These are phyloP conservation scores for Aristolochia contorta DNA, from an alignment of 164 flowering plant species.

Conservation along the genomic window DNA sequence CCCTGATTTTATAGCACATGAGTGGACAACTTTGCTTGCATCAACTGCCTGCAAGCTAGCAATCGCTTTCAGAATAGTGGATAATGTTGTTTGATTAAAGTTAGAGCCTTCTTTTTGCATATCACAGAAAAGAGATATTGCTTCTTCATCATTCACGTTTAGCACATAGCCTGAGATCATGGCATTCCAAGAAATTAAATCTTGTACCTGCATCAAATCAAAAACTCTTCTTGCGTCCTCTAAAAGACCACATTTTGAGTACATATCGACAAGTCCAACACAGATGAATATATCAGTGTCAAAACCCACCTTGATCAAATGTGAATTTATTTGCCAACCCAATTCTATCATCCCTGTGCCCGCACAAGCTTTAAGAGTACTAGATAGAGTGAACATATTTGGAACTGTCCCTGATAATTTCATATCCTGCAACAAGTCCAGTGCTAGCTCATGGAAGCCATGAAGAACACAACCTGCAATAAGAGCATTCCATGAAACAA, in stretches of 20 bases:
- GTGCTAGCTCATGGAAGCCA: slow-evolving; percentile 34
- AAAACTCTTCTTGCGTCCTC: slow-evolving; percentile 42
- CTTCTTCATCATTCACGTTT: slow-evolving; percentile 40
- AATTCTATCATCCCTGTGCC: slow-evolving; percentile 27
- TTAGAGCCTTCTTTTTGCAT: slow-evolving; percentile 34
- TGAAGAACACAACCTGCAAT: slow-evolving; percentile 73
- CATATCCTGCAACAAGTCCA: slow-evolving; percentile 46
- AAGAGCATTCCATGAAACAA: slow-evolving; percentile 76
- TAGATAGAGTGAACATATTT: slow-evolving; percentile 62
- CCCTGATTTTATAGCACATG: slow-evolving; percentile 46
- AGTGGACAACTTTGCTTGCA: slow-evolving; percentile 44
- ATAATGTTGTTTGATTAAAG: slow-evolving; percentile 55
- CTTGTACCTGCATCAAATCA: slow-evolving; percentile 33
- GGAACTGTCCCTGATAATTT: slow-evolving; percentile 30
- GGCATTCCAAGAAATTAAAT: slow-evolving; percentile 59
- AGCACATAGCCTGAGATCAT: slow-evolving; percentile 54
- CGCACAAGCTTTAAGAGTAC: slow-evolving; percentile 62
- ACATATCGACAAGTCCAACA: slow-evolving; percentile 74
- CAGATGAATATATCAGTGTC: slow-evolving; percentile 40
- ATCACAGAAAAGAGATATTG: slow-evolving; percentile 30
- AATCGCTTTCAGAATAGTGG: slow-evolving; percentile 41
- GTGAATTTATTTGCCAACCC: slow-evolving; percentile 59
- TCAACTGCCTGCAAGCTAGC: slow-evolving; percentile 34
- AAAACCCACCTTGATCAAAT: slow-evolving; percentile 38
- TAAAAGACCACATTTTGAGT: slow-evolving; percentile 43